Evolutionary conservation across 73 alveolate species (phyloP).

Genomic region (Durusdinium trenchii): DNA sequence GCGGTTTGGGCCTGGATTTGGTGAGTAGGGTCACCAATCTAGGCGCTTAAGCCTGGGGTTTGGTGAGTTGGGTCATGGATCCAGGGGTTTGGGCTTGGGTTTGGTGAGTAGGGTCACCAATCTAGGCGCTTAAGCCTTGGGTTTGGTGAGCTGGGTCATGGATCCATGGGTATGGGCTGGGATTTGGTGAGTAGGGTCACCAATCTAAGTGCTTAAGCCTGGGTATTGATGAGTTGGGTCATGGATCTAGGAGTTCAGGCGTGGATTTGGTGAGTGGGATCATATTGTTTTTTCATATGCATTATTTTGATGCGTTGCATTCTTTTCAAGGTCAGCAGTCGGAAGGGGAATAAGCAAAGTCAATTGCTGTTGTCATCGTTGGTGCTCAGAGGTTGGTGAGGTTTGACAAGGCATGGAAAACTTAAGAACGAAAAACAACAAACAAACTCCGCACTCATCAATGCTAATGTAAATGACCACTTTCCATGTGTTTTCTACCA

Average conservation of each 20-base stretch:
- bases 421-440: no score
- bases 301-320: no score
- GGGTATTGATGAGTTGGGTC: background rate
- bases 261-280: no score
- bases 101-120: background rate
- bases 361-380: background rate
- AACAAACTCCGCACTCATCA: no score
- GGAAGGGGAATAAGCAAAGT: background rate
- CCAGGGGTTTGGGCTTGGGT: background rate
- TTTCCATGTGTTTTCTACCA: no score
- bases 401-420: no score
- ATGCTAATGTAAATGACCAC: no score
- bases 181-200: background rate
- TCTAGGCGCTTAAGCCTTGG: background rate
- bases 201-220: background rate
- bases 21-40: background rate
- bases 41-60: background rate
- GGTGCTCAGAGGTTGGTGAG: no score
- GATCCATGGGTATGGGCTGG: background rate
- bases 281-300: no score
- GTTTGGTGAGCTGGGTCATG: background rate
- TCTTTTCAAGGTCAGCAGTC: no score
- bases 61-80: background rate
- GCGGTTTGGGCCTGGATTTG: background rate
- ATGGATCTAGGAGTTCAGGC: background rate